Conservation (phyloP, 768 basidiomycete genomes). For the Lepiota venenata region DNA sequence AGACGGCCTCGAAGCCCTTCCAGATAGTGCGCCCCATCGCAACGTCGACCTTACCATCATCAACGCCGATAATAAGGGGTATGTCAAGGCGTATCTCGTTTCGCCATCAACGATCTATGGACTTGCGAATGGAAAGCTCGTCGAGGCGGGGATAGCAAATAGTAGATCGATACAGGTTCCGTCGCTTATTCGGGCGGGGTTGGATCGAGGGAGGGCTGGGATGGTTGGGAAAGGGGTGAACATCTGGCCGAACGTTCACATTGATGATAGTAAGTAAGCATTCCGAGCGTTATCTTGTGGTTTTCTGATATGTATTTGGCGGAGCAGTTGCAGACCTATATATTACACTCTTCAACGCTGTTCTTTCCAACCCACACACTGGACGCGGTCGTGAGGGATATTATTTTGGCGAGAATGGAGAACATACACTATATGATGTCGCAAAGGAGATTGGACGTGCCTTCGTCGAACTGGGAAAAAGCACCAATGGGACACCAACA, state of each 20-base stretch:
- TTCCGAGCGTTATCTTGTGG: constrained; percentile 1
- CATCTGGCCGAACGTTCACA: constrained; percentile 54
- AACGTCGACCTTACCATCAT: constrained; percentile 45
- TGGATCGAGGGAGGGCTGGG: constrained; percentile 48
- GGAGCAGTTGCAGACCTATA: constrained; percentile 42
- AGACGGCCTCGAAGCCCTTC: constrained; percentile 41
- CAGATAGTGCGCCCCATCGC: constrained; percentile 44
- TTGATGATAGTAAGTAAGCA: constrained; percentile 44
- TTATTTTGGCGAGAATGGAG: constrained; percentile 52
- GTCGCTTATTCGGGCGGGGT: constrained; percentile 35
- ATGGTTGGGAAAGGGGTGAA: constrained; percentile 57
- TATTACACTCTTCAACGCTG: constrained; percentile 37
- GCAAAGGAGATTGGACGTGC: constrained; percentile 34
- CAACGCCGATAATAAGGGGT: constrained; percentile 48
- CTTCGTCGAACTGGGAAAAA: constrained; percentile 34
- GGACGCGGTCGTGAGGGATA: constrained; percentile 48
- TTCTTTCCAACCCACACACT: constrained; percentile 24
- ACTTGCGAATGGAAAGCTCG: constrained; percentile 42
- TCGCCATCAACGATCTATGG: constrained; percentile 60
- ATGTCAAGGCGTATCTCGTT: constrained; percentile 48
- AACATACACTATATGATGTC: constrained; percentile 42
- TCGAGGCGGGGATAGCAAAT: constrained; percentile 51
- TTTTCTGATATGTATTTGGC: constrained; percentile 15
- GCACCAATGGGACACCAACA: constrained; percentile 36
- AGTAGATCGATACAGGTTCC: constrained; percentile 52